Percentiles rank a stretch among this genome's conserved stretches.
Evolutionary conservation across 1,284 basidiomycete species (phyloP).

Genomic region (Sparassis latifolia): DNA sequence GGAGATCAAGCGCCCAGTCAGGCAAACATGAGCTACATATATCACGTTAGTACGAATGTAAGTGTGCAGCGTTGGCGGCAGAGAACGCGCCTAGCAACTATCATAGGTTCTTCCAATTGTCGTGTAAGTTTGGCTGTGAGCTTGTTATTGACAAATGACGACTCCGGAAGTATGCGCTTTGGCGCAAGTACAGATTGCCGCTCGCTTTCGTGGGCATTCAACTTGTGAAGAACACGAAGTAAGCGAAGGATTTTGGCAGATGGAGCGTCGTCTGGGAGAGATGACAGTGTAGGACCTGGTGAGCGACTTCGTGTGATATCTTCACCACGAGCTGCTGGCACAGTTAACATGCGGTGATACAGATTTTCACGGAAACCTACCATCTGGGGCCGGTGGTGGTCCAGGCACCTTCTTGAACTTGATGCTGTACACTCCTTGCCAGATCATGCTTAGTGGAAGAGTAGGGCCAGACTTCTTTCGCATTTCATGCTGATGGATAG

Average conservation of each 20-base stretch:
- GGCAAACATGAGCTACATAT: constrained; percentile 80
- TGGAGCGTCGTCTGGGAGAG: constrained; percentile 78
- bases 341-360: constrained; percentile 1
- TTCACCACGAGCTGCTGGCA: constrained; percentile 27
- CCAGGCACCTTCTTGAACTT: constrained; percentile 92
- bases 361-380: constrained; percentile 32
- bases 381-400: constrained; percentile 57
- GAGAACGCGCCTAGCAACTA: constrained; percentile 77
- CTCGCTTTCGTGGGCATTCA: constrained; percentile 65
- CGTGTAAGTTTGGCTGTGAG: constrained; percentile 96
- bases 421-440: constrained; percentile 87
- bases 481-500: constrained; percentile 84
- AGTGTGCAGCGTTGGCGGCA: not conserved
- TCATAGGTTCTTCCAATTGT: constrained; percentile 97
- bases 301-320: constrained; percentile 44
- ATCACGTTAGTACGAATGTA: not conserved
- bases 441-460: constrained; percentile 69
- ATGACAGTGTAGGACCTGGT: constrained; percentile 58
- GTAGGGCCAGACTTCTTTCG: constrained; percentile 56
- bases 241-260: constrained; percentile 90
- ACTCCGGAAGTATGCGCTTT: constrained; percentile 59
- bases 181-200: constrained; percentile 41
- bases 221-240: constrained; percentile 79
- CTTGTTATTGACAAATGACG: constrained; percentile 96
- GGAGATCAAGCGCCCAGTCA: constrained; percentile 93